Percentiles rank a stretch among this genome's conserved stretches.
phyloP scores from a whole-genome alignment of 805 yeast genomes.

The Teunomyces panamensis region DNA sequence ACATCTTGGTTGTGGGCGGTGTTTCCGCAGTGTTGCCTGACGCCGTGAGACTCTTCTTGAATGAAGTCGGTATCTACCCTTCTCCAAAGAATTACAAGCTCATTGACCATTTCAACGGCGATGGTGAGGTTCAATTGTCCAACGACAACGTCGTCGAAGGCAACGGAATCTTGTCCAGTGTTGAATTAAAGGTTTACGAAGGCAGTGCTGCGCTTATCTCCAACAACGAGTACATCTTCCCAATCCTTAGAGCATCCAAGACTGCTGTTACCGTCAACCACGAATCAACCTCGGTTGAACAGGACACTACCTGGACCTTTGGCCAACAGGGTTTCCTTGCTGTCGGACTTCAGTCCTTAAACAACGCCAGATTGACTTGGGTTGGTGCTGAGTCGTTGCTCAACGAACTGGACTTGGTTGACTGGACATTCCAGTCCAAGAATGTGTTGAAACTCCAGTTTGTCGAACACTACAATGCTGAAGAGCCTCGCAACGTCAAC shows the following conservation, averaged over 20 bases:
- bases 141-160: constrained; percentile 22
- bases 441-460: constrained; percentile 57
- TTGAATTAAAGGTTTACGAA: constrained; percentile 15
- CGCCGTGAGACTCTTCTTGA: constrained; percentile 57
- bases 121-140: constrained; percentile 28
- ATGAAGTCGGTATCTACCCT: constrained; percentile 80
- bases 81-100: constrained; percentile 69
- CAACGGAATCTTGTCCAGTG: constrained; percentile 7
- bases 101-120: constrained; percentile 59
- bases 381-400: constrained; percentile 66
- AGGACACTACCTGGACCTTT: constrained; percentile 63
- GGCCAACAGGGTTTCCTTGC: constrained; percentile 77
- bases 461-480: constrained; percentile 54
- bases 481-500: constrained; percentile 39
- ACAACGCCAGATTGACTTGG: constrained; percentile 80
- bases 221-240: constrained; percentile 67
- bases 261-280: constrained; percentile 57
- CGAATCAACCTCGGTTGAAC: constrained; percentile 36
- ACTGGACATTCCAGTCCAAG: constrained; percentile 75
- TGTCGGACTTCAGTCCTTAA: constrained; percentile 75
- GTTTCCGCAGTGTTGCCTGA: constrained; percentile 30
- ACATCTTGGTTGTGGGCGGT: constrained; percentile 66
- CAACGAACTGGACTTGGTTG: constrained; percentile 20
- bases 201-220: constrained; percentile 71
- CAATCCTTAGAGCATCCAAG: constrained; percentile 63